Conservation (phyloP, 2,329 filamentous ascomycete genomes). For the Elsinoe ampelina region DNA sequence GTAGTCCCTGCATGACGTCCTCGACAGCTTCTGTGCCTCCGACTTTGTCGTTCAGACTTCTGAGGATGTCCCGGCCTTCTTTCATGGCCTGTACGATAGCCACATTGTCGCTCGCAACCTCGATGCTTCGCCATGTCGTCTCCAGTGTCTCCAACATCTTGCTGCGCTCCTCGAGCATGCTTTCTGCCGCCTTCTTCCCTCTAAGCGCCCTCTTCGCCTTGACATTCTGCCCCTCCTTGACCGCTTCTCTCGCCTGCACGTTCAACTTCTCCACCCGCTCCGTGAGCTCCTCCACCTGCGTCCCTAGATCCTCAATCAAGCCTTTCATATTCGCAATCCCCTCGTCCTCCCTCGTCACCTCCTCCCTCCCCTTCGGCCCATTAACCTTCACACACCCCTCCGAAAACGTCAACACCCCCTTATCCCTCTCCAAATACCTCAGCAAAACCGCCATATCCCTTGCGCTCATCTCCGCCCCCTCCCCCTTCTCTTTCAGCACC, state of each 20-base stretch:
- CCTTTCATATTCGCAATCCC: slow-evolving; percentile 72
- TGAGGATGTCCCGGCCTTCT: slow-evolving; percentile 62
- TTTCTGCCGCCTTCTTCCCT: slow-evolving; percentile 73
- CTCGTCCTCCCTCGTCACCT: slow-evolving; percentile 67
- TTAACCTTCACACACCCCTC: slow-evolving; percentile 63
- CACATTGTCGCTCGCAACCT: slow-evolving; percentile 76
- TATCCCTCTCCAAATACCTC: slow-evolving; percentile 41
- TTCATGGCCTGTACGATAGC: slow-evolving; percentile 78
- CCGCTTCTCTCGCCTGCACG: slow-evolving; percentile 56
- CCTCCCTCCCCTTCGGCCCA: slow-evolving; percentile 27
- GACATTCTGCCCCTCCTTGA: slow-evolving; percentile 62
- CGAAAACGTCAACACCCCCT: slow-evolving; percentile 23
- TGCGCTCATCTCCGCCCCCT: slow-evolving; percentile 27
- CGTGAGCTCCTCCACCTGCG: slow-evolving; percentile 57
- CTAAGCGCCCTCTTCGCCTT: slow-evolving; percentile 70
- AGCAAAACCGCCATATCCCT: slow-evolving; percentile 37
- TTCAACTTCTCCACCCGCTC: slow-evolving; percentile 43
- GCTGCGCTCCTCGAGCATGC: slow-evolving; percentile 60
- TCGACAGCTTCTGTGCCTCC: slow-evolving; percentile 71
- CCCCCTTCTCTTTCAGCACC: background rate
- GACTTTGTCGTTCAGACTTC: slow-evolving; percentile 62
- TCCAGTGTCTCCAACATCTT: slow-evolving; percentile 73
- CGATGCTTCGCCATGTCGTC: slow-evolving; percentile 69
- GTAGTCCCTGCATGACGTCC: slow-evolving; percentile 61
- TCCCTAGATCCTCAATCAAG: slow-evolving; percentile 58